A percentile compares a stretch with the other conserved stretches of the same genome.
phyloP scores from a whole-genome alignment of 2,329 filamentous ascomycete genomes.

The Trichoderma pleuroti region DNA sequence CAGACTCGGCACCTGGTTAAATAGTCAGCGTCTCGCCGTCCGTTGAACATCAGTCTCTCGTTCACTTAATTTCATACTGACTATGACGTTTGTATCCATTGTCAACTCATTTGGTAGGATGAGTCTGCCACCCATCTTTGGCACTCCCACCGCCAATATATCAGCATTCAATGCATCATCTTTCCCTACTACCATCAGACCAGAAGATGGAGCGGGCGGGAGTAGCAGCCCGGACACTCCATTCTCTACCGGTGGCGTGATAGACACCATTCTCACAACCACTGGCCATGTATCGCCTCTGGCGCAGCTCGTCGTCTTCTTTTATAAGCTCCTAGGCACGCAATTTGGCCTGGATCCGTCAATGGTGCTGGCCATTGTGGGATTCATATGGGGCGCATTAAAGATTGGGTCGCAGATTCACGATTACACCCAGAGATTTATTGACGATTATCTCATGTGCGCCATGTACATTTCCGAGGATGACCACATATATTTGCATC shows the following conservation, averaged over 20 bases:
- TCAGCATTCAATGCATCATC: conserved; percentile 22
- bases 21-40: background rate
- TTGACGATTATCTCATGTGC: conserved; percentile 48
- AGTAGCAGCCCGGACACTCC: background rate
- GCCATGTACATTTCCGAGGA: conserved; percentile 51
- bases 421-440: conserved; percentile 32
- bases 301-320: conserved; percentile 40
- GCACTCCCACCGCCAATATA: conserved; percentile 23
- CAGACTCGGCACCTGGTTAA: background rate
- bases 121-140: conserved; percentile 30
- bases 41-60: background rate
- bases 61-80: background rate
- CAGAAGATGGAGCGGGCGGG: background rate
- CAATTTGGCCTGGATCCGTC: conserved; percentile 50
- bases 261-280: conserved; percentile 45
- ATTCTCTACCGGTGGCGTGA: conserved; percentile 31
- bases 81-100: conserved; percentile 12
- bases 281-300: conserved; percentile 43
- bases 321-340: conserved; percentile 44
- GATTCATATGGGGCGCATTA: conserved; percentile 46
- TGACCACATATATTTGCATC: conserved; percentile 56
- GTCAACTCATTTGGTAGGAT: conserved; percentile 31
- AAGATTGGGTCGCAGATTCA: conserved; percentile 37
- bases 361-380: conserved; percentile 42
- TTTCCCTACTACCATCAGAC: background rate